Percentiles rank a stretch among this genome's conserved stretches.
Evolutionary conservation across 305 asterid species (phyloP).

Genomic region (Withania somnifera): DNA sequence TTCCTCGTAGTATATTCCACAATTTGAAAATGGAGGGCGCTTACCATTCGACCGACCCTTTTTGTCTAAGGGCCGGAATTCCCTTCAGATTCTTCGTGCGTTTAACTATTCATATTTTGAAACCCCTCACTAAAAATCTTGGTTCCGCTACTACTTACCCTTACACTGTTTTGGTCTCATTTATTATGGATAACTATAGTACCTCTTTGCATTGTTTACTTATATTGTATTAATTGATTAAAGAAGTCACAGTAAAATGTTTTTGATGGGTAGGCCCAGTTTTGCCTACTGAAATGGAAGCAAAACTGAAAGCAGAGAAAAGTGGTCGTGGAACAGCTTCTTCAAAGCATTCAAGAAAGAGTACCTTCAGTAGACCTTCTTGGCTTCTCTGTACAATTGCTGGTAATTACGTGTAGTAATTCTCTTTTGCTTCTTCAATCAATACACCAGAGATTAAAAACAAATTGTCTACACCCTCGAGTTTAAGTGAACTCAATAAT

Average conservation of each 20-base stretch:
- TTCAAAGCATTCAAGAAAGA: background rate
- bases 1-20: background rate
- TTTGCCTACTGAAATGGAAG: conserved; percentile 2
- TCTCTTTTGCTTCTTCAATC: background rate
- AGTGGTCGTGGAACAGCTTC: background rate
- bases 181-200: background rate
- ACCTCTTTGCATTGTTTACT: background rate
- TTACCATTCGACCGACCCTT: no score
- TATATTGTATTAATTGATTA: background rate
- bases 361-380: conserved; percentile 5
- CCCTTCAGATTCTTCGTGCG: no score
- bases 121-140: no score
- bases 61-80: no score
- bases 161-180: background rate
- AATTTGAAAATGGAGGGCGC: background rate
- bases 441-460: no score
- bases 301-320: background rate
- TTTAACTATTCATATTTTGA: no score
- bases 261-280: background rate
- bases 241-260: background rate
- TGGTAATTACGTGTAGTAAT: background rate
- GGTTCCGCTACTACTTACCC: no score
- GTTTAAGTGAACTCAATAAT: no score
- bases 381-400: conserved; percentile 12
- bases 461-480: no score